Evolutionary conservation across 352 stramenopile genomes (phyloP).

Genomic region (Blastocystis sp.): DNA sequence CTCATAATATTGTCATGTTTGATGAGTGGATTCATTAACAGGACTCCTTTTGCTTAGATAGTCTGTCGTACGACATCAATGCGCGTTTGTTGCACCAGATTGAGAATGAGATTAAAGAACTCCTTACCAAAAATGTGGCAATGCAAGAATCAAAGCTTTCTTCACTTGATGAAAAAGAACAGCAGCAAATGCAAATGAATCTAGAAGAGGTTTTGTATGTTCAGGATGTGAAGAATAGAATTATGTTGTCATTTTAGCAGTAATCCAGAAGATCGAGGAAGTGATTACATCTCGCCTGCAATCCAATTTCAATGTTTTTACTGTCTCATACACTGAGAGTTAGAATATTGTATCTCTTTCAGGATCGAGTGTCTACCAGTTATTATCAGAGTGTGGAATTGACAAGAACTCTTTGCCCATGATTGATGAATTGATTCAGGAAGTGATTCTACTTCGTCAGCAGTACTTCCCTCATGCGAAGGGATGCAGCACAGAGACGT

Average conservation of each 20-base stretch:
- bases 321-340: not conserved
- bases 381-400: slow-evolving; percentile 20
- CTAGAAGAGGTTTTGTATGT: slow-evolving; percentile 61
- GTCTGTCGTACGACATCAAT: slow-evolving; percentile 88
- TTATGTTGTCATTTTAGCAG: slow-evolving; percentile 67
- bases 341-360: not conserved
- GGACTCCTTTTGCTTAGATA: slow-evolving; percentile 83
- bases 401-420: not conserved
- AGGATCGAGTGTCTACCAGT: not conserved
- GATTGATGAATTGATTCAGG: not conserved
- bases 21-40: slow-evolving; percentile 61
- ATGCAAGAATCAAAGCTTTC: slow-evolving; percentile 66
- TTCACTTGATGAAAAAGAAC: not conserved
- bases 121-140: not conserved
- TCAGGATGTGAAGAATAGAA: slow-evolving; percentile 64
- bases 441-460: not conserved
- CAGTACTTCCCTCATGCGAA: slow-evolving; percentile 11
- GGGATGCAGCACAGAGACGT: not conserved
- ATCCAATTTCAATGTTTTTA: not conserved
- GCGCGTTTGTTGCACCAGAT: slow-evolving; percentile 87
- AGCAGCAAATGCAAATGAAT: slow-evolving; percentile 54
- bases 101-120: slow-evolving; percentile 69
- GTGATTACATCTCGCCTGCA: not conserved
- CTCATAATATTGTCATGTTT: slow-evolving; percentile 90
- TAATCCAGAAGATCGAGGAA: slow-evolving; percentile 71